A percentile compares a stretch with the other conserved stretches of the same genome.
Conservation (phyloP, 2,329 filamentous ascomycete species). For the Arthrobotrys sphaeroides region DNA sequence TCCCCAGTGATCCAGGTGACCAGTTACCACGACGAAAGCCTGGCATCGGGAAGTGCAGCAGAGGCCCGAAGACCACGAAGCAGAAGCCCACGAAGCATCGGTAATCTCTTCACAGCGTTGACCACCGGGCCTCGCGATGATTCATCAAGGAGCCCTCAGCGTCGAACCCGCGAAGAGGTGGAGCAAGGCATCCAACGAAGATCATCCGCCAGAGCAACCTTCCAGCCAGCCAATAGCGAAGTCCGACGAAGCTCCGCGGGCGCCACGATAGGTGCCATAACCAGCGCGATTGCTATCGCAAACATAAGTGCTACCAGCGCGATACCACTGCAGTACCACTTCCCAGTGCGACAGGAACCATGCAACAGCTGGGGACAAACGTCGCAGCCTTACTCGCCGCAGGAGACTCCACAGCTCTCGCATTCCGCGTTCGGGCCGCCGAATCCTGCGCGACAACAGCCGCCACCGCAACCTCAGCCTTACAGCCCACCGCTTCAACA, state of each 20-base stretch:
- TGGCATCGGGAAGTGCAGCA: background rate
- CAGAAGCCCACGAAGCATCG: conserved; percentile 28
- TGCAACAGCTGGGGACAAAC: conserved; percentile 21
- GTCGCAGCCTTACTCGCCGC: conserved; percentile 16
- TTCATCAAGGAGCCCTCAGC: conserved; percentile 30
- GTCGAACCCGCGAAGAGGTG: conserved; percentile 46
- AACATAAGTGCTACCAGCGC: conserved; percentile 25
- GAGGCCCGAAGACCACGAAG: conserved; percentile 16
- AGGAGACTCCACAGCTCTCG: conserved; percentile 2
- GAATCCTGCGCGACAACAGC: background rate
- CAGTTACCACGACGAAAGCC: conserved; percentile 7
- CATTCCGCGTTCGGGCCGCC: conserved; percentile 13
- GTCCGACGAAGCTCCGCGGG: conserved; percentile 27
- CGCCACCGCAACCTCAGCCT: background rate
- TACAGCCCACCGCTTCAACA: conserved; percentile 5
- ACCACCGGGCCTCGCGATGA: background rate
- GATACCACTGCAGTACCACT: conserved; percentile 46
- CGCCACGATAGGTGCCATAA: conserved; percentile 22
- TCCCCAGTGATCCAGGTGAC: conserved; percentile 41
- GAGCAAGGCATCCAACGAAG: conserved; percentile 44
- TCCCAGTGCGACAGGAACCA: conserved; percentile 35
- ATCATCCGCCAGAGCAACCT: conserved; percentile 30
- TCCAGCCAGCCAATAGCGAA: conserved; percentile 25
- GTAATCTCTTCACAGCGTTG: conserved; percentile 27
- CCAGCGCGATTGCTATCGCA: conserved; percentile 34